Evolutionary conservation across 1,139 yeast genomes (phyloP).

Genomic region (Sugiyamaella japonica): DNA sequence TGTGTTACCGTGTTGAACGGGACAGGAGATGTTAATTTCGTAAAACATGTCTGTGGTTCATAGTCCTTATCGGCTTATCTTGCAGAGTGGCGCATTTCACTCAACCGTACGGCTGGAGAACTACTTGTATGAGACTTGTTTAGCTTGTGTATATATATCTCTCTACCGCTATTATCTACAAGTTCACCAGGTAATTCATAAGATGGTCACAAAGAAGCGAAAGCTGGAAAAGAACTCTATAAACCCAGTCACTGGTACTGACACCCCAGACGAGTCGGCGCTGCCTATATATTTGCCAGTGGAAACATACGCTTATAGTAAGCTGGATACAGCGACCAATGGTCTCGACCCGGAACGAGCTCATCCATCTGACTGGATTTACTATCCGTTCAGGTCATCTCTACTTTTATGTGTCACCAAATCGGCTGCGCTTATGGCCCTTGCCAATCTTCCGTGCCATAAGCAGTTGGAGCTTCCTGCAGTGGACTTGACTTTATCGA

Average conservation of each 20-base stretch:
- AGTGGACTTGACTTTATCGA: conserved; percentile 6
- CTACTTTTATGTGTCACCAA: conserved; percentile 5
- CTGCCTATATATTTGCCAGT: conserved; percentile 6
- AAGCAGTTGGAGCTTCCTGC: neutral
- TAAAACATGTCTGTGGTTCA: no score
- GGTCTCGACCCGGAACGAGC: conserved; percentile 11
- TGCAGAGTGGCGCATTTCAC: neutral
- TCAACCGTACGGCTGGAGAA: neutral
- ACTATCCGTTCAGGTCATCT: conserved; percentile 12
- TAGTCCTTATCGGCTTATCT: no score
- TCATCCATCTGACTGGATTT: conserved; percentile 8
- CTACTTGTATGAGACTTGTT: neutral
- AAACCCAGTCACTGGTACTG: neutral
- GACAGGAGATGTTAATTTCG: no score
- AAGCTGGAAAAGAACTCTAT: neutral
- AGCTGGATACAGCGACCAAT: conserved; percentile 10
- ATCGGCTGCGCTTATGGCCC: conserved; percentile 3
- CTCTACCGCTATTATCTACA: no score
- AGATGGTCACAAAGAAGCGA: neutral
- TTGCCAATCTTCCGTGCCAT: neutral
- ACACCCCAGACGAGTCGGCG: neutral
- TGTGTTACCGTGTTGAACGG: neutral
- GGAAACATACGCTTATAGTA: conserved; percentile 14
- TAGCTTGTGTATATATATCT: neutral
- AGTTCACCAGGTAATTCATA: no score